Percentiles rank a stretch among this genome's conserved stretches.
These are phyloP conservation scores for Sugiyamaella marilandica DNA, from an alignment of 805 yeast species.

Conservation along the genomic window DNA sequence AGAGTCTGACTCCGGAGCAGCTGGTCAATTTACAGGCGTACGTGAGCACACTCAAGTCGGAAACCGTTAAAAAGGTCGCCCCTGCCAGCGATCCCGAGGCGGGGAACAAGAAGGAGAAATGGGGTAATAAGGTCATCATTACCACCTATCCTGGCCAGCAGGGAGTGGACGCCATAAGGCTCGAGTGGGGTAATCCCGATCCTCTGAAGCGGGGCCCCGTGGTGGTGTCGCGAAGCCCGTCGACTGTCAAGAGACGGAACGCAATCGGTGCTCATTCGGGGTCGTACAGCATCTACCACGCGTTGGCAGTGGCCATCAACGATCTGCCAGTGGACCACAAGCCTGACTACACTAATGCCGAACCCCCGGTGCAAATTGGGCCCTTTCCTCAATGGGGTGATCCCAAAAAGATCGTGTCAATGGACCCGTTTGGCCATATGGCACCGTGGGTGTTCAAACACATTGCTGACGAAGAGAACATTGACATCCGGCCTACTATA, in stretches of 20 bases:
- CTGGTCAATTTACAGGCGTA: neutral
- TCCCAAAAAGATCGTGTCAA: constrained; percentile 52
- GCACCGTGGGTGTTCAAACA: constrained; percentile 56
- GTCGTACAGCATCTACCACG: constrained; percentile 60
- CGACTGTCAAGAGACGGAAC: constrained; percentile 51
- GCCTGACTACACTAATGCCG: constrained; percentile 60
- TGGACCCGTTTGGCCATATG: constrained; percentile 65
- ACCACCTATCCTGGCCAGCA: constrained; percentile 53
- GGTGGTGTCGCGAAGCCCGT: constrained; percentile 47
- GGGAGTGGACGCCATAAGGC: constrained; percentile 43
- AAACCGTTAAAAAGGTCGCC: neutral
- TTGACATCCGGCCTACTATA: constrained; percentile 60
- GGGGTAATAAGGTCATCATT: constrained; percentile 38
- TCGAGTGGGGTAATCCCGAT: constrained; percentile 51
- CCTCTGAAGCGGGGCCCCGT: constrained; percentile 52
- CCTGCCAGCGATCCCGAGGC: neutral
- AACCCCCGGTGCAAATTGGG: constrained; percentile 54
- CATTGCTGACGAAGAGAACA: constrained; percentile 40
- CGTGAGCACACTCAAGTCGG: neutral
- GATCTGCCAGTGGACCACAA: constrained; percentile 48
- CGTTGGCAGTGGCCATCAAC: constrained; percentile 57
- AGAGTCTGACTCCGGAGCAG: neutral
- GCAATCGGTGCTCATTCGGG: constrained; percentile 65
- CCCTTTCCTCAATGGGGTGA: constrained; percentile 56
- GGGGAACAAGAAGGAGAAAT: constrained; percentile 13